phyloP scores from a whole-genome alignment of 2,329 filamentous ascomycete genomes.

The Fusarium domesticum region DNA sequence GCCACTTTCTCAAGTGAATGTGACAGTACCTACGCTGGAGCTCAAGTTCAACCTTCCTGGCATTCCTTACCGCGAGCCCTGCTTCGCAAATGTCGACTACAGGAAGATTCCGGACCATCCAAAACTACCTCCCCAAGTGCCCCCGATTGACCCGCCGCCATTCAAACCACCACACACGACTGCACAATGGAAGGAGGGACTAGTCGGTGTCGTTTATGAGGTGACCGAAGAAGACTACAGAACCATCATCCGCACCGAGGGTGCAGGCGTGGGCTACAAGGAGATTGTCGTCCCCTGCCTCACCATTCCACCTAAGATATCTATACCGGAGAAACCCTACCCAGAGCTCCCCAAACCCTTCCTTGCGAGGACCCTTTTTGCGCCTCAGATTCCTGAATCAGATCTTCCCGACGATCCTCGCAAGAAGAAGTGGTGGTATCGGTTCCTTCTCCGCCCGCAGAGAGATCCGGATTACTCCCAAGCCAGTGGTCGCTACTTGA shows the following conservation, averaged over 20 bases:
- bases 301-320: slow-evolving; percentile 56
- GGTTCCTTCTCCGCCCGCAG: slow-evolving; percentile 43
- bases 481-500: slow-evolving; percentile 78
- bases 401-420: slow-evolving; percentile 31
- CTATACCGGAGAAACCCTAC: slow-evolving; percentile 60
- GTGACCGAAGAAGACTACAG: slow-evolving; percentile 79
- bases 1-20: slow-evolving; percentile 77
- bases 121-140: slow-evolving; percentile 34
- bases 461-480: slow-evolving; percentile 73
- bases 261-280: slow-evolving; percentile 78
- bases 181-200: slow-evolving; percentile 67
- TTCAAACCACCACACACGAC: slow-evolving; percentile 22
- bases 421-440: slow-evolving; percentile 44
- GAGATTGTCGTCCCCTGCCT: slow-evolving; percentile 80
- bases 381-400: slow-evolving; percentile 50
- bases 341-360: slow-evolving; percentile 60
- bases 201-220: slow-evolving; percentile 94
- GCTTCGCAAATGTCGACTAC: slow-evolving; percentile 78
- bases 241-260: slow-evolving; percentile 86
- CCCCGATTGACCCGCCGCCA: slow-evolving; percentile 24
- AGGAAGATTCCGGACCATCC: slow-evolving; percentile 50
- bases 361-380: slow-evolving; percentile 80
- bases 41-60: slow-evolving; percentile 85
- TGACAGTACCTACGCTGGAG: slow-evolving; percentile 72
- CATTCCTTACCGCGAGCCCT: slow-evolving; percentile 83